phyloP scores from a whole-genome alignment of 257 asterid genomes.

The Nicotiana noctiflora region DNA sequence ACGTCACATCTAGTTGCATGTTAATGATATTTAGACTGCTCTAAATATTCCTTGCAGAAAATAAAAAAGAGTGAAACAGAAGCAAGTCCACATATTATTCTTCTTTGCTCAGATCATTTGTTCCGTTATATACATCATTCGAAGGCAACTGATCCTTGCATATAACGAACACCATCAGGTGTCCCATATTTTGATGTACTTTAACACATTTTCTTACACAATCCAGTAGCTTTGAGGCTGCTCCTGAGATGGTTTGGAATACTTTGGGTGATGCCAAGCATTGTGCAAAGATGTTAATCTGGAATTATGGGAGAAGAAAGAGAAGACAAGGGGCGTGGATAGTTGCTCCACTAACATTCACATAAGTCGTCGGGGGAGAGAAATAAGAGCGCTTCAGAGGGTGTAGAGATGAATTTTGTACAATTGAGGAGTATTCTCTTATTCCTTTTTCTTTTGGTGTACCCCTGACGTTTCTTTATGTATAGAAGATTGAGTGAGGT shows the following conservation, averaged over 20 bases:
- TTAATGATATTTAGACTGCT: not conserved
- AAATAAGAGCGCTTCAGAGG: not conserved
- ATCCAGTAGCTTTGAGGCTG: not conserved
- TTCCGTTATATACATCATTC: not conserved
- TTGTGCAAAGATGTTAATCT: not conserved
- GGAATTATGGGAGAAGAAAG: not conserved
- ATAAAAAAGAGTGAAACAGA: not conserved
- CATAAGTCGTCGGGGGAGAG: not conserved
- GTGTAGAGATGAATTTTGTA: not conserved
- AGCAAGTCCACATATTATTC: not conserved
- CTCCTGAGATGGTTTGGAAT: not conserved
- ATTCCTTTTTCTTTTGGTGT: not conserved
- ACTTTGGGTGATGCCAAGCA: not conserved
- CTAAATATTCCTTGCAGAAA: not conserved
- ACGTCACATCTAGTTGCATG: not conserved
- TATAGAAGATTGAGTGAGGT: not conserved
- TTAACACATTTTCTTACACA: not conserved
- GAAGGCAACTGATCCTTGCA: not conserved
- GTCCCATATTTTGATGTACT: constrained; percentile 1
- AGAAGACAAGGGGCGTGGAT: not conserved
- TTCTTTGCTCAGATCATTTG: not conserved
- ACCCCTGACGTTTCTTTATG: not conserved
- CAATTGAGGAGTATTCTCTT: not conserved
- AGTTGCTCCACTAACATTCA: not conserved
- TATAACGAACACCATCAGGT: not conserved